Conservation (phyloP, 306 rosid species). For the Crotalaria pallida region DNA sequence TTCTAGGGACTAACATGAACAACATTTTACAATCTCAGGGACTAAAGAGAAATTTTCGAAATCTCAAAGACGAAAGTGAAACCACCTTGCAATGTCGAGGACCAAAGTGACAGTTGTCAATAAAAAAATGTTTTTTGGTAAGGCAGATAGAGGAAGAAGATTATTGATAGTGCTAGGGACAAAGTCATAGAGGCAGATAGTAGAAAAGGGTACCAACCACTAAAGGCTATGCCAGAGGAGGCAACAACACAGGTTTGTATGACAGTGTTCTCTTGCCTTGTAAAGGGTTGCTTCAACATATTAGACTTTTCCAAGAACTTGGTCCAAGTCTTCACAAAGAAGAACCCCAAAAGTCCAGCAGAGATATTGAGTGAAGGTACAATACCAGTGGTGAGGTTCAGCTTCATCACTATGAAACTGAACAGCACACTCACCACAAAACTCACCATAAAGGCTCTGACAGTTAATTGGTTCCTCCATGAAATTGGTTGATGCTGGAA, state of each 20-base stretch:
- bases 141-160: no score
- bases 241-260: conserved; percentile 61
- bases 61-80: no score
- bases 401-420: conserved; percentile 53
- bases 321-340: conserved; percentile 49
- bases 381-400: conserved; percentile 53
- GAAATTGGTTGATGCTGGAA: conserved; percentile 39
- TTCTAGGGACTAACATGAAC: no score
- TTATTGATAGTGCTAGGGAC: no score
- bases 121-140: no score
- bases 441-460: conserved; percentile 50
- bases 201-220: conserved; percentile 40
- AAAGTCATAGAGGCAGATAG: no score
- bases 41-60: no score
- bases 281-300: conserved; percentile 43
- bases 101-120: no score
- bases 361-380: conserved; percentile 55
- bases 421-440: conserved; percentile 36
- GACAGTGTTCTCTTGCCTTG: conserved; percentile 59
- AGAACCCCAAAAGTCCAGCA: conserved; percentile 50
- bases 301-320: conserved; percentile 38
- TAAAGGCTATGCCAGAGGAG: conserved; percentile 56
- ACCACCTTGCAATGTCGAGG: no score
- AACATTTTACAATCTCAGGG: no score
- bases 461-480: conserved; percentile 44